These are phyloP conservation scores for Wakefieldia striispora DNA, from an alignment of 768 basidiomycete genomes.

Conservation along the genomic window DNA sequence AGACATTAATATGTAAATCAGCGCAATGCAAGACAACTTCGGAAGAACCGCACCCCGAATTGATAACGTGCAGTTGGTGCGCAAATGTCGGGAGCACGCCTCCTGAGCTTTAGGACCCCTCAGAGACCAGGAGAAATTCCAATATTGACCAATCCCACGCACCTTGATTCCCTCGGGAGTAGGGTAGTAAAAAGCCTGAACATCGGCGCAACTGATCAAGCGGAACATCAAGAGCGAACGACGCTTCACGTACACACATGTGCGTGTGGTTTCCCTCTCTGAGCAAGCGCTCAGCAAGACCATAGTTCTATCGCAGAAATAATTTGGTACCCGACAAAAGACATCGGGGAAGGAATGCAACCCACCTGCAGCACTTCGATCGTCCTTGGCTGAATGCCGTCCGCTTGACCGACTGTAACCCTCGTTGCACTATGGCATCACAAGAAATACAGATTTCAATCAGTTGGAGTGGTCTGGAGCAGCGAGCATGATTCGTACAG, in stretches of 20 bases:
- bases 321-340: neutral
- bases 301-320: slow-evolving; percentile 58
- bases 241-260: slow-evolving; percentile 49
- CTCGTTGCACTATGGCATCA: slow-evolving; percentile 33
- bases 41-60: slow-evolving; percentile 51
- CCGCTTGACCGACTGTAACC: slow-evolving; percentile 50
- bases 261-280: slow-evolving; percentile 68
- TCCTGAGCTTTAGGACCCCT: slow-evolving; percentile 47
- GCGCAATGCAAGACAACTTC: neutral
- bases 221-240: neutral
- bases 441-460: neutral
- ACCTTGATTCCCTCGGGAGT: slow-evolving; percentile 59
- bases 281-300: slow-evolving; percentile 62
- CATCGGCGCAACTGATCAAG: neutral
- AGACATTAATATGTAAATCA: neutral
- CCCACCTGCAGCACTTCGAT: slow-evolving; percentile 51
- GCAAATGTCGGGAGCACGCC: slow-evolving; percentile 60
- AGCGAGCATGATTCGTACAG: slow-evolving; percentile 27
- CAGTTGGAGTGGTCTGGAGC: too few species aligned
- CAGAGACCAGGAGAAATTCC: neutral
- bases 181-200: slow-evolving; percentile 76
- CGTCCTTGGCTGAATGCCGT: slow-evolving; percentile 55
- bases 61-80: slow-evolving; percentile 66
- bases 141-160: neutral
- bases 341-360: neutral